Conservation (phyloP, 371 early-diverging fungal genomes). For the Apophysomyces variabilis region DNA sequence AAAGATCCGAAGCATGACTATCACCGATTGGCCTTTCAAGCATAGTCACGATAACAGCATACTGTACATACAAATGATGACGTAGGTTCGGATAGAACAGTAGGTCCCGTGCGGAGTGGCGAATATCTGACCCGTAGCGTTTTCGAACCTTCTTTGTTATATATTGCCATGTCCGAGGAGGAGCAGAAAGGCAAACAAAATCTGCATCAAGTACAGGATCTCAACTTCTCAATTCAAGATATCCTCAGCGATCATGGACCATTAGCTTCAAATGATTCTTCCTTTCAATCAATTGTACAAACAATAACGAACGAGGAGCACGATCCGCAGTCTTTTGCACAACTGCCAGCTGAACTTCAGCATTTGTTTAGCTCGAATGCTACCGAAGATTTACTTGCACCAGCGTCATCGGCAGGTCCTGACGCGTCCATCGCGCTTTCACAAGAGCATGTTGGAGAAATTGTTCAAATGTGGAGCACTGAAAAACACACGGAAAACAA, state of each 20-base stretch:
- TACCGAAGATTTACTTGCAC: constrained; percentile 29
- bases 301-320: constrained; percentile 29
- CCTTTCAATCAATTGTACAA: constrained; percentile 43
- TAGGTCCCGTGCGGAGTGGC: no score
- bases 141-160: constrained; percentile 5
- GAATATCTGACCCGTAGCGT: no score
- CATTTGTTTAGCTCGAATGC: constrained; percentile 38
- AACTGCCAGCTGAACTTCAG: constrained; percentile 46
- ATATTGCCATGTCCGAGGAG: constrained; percentile 19
- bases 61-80: no score
- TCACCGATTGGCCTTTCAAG: no score
- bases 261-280: constrained; percentile 29
- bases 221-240: constrained; percentile 43
- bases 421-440: not conserved
- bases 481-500: not conserved
- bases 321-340: constrained; percentile 32
- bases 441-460: constrained; percentile 9
- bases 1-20: no score
- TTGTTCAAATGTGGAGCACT: constrained; percentile 9
- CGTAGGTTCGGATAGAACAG: no score
- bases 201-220: constrained; percentile 18
- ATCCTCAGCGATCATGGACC: constrained; percentile 31
- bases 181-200: constrained; percentile 18
- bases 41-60: no score
- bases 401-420: constrained; percentile 17